phyloP scores from a whole-genome alignment of 768 basidiomycete genomes.

The Tricholoma hemisulphureum region DNA sequence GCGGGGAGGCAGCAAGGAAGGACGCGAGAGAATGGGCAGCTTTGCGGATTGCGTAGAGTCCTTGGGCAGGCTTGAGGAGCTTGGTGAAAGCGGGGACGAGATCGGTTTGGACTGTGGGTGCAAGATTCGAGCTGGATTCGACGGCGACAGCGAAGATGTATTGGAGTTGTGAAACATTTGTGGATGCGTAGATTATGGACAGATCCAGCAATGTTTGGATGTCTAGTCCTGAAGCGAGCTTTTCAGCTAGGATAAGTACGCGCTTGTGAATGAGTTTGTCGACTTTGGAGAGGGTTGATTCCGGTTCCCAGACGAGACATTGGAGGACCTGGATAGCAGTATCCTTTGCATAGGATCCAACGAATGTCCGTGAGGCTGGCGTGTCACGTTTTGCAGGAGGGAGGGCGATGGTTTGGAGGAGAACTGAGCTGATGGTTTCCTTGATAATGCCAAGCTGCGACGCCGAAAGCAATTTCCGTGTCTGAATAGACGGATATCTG shows the following conservation, averaged over 20 bases:
- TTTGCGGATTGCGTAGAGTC: conserved; percentile 66
- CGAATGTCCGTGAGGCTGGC: conserved; percentile 44
- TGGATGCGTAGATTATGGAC: conserved; percentile 51
- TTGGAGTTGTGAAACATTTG: conserved; percentile 43
- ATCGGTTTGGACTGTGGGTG: conserved; percentile 37
- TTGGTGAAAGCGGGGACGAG: conserved; percentile 58
- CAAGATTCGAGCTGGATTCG: conserved; percentile 30
- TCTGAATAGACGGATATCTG: conserved; percentile 50
- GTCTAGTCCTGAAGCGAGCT: conserved; percentile 46
- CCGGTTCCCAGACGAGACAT: conserved; percentile 55
- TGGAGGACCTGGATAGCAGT: conserved; percentile 52
- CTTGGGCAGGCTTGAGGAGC: conserved; percentile 46
- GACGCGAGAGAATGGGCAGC: conserved; percentile 53
- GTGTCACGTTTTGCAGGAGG: conserved; percentile 48
- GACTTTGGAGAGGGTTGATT: conserved; percentile 27
- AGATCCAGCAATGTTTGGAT: conserved; percentile 61
- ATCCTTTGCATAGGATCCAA: conserved; percentile 59
- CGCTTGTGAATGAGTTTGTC: conserved; percentile 48
- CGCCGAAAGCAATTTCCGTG: conserved; percentile 48
- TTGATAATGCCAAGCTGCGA: conserved; percentile 52
- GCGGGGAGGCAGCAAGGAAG: conserved; percentile 52
- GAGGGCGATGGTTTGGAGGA: conserved; percentile 48
- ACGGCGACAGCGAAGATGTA: conserved; percentile 43
- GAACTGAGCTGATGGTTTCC: conserved; percentile 43
- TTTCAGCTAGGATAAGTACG: conserved; percentile 57